These are phyloP conservation scores for Fistulinella prunicolor DNA, from an alignment of 768 basidiomycete genomes.

Conservation along the genomic window DNA sequence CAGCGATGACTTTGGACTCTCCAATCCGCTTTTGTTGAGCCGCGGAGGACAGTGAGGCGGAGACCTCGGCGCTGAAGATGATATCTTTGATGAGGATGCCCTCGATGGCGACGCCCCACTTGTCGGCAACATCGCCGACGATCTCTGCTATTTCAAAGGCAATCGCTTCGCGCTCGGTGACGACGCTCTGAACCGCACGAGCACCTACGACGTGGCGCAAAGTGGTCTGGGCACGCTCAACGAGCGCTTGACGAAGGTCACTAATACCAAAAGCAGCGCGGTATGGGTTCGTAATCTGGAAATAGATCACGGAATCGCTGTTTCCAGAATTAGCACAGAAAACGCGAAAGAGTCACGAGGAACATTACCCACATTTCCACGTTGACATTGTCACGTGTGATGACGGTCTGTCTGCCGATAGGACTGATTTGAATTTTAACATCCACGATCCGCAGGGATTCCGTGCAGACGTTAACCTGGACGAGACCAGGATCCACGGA, in stretches of 20 bases:
- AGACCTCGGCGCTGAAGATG: constrained; percentile 88
- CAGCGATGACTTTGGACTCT: constrained; percentile 95
- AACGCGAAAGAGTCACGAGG: background rate
- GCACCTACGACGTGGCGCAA: constrained; percentile 97
- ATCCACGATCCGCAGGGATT: constrained; percentile 80
- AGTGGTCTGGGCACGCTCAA: constrained; percentile 89
- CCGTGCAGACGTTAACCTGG: constrained; percentile 93
- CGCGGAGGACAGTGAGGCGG: constrained; percentile 88
- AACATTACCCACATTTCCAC: constrained; percentile 71
- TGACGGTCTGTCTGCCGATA: constrained; percentile 85
- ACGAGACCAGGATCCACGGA: constrained; percentile 91
- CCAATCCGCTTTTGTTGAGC: constrained; percentile 97
- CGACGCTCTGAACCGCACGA: constrained; percentile 90
- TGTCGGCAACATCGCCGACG: constrained; percentile 86
- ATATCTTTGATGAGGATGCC: constrained; percentile 95
- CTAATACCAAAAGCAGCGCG: constrained; percentile 92
- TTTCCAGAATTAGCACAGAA: constrained; percentile 5
- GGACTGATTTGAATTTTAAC: constrained; percentile 94
- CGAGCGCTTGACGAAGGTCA: constrained; percentile 81
- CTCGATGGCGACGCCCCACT: constrained; percentile 97
- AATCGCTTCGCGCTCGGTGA: constrained; percentile 95
- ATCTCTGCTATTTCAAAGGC: constrained; percentile 97
- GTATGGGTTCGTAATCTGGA: constrained; percentile 87
- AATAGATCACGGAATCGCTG: constrained; percentile 91
- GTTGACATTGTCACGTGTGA: constrained; percentile 95